A percentile compares a stretch with the other conserved stretches of the same genome.
Evolutionary conservation across 2,329 filamentous ascomycete species (phyloP).

Genomic region (Colletotrichum destructivum): DNA sequence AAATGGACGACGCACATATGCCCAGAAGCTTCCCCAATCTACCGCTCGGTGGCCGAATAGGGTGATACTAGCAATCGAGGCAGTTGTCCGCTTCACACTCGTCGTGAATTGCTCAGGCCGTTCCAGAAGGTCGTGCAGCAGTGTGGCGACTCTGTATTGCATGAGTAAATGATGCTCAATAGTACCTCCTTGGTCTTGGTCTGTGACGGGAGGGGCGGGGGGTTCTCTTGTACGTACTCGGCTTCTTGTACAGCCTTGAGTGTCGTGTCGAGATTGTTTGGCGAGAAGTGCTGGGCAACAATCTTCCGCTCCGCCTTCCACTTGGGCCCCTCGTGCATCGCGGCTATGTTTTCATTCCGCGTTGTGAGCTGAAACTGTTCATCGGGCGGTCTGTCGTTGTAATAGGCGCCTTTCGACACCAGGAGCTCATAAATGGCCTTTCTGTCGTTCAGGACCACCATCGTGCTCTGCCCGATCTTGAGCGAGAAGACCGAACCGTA

Average conservation of each 20-base stretch:
- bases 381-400: slow-evolving; percentile 56
- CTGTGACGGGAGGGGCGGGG: too few relatives aligned
- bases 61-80: slow-evolving; percentile 21
- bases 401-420: slow-evolving; percentile 61
- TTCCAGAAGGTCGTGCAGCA: slow-evolving; percentile 28
- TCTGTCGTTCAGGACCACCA: slow-evolving; percentile 58
- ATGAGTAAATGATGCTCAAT: slow-evolving; percentile 1
- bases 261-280: slow-evolving; percentile 59
- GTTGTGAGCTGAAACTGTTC: slow-evolving; percentile 1
- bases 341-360: slow-evolving; percentile 11
- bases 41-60: slow-evolving; percentile 22
- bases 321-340: slow-evolving; percentile 61
- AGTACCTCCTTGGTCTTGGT: not conserved
- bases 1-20: not conserved
- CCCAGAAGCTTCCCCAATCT: slow-evolving; percentile 27
- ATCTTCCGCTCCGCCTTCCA: slow-evolving; percentile 64
- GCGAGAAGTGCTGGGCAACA: slow-evolving; percentile 61
- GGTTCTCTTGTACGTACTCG: slow-evolving; percentile 52
- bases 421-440: slow-evolving; percentile 58
- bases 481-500: slow-evolving; percentile 61
- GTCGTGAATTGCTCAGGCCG: slow-evolving; percentile 15
- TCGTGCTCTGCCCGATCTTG: slow-evolving; percentile 58
- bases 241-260: slow-evolving; percentile 61
- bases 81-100: slow-evolving; percentile 23
- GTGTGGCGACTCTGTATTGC: not conserved